These are phyloP conservation scores for Aquanectria penicillioides DNA, from an alignment of 2,329 filamentous ascomycete species.

Conservation along the genomic window DNA sequence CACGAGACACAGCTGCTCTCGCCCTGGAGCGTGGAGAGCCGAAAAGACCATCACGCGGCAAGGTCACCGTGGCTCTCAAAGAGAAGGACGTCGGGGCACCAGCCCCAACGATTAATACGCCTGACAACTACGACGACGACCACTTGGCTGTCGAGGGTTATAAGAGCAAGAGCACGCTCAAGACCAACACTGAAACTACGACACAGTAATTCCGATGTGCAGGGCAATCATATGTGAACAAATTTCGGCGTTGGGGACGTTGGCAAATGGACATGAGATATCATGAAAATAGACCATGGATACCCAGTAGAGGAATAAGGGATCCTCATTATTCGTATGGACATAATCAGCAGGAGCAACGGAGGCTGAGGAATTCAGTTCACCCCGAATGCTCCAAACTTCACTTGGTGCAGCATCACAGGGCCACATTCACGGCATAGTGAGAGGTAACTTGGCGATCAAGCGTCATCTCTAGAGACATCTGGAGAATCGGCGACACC, in stretches of 20 bases:
- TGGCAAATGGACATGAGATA: neutral
- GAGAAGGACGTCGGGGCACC: constrained; percentile 57
- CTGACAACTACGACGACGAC: constrained; percentile 46
- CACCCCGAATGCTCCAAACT: constrained; percentile 29
- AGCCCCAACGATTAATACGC: constrained; percentile 31
- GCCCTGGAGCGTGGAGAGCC: constrained; percentile 61
- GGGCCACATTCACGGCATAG: constrained; percentile 43
- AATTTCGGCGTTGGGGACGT: constrained; percentile 28
- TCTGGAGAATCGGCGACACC: constrained; percentile 89
- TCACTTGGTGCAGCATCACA: constrained; percentile 24
- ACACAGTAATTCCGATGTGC: constrained; percentile 1
- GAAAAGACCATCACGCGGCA: constrained; percentile 36
- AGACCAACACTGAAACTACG: constrained; percentile 24
- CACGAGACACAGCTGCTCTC: constrained; percentile 54
- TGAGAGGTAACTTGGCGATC: constrained; percentile 77
- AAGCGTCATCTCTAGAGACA: constrained; percentile 78
- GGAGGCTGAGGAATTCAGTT: too few species aligned
- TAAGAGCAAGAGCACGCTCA: constrained; percentile 52
- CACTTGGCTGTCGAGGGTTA: constrained; percentile 64
- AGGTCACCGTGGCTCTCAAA: constrained; percentile 59
- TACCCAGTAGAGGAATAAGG: constrained; percentile 25
- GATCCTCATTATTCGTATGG: neutral
- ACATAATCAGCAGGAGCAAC: constrained; percentile 4
- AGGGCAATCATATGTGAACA: neutral
- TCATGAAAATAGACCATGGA: constrained; percentile 13